A percentile compares a stretch with the other conserved stretches of the same genome.
Evolutionary conservation across 192 early-diverging fungal genomes (phyloP).

Genomic region (Coemansia sp.): DNA sequence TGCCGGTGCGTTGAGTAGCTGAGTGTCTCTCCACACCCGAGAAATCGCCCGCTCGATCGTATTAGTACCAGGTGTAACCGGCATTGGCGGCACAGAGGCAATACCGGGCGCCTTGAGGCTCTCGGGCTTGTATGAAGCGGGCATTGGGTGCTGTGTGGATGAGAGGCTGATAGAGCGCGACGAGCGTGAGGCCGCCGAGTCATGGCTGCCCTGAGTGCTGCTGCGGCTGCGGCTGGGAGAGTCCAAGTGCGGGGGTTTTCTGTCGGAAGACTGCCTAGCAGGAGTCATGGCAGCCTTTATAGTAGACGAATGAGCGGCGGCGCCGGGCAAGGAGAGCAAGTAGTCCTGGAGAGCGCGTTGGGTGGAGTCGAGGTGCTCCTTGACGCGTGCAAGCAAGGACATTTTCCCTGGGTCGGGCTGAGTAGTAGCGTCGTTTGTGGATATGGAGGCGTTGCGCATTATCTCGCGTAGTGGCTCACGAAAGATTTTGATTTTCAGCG

Average conservation of each 20-base stretch:
- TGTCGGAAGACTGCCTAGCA: slow-evolving; percentile 1
- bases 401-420: background rate
- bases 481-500: slow-evolving; percentile 33
- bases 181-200: slow-evolving; percentile 16
- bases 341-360: slow-evolving; percentile 35
- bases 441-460: slow-evolving; percentile 21
- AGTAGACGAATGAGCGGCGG: slow-evolving; percentile 4
- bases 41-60: slow-evolving; percentile 24
- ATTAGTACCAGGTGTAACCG: background rate
- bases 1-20: slow-evolving; percentile 10
- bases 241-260: slow-evolving; percentile 2
- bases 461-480: slow-evolving; percentile 52
- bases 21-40: slow-evolving; percentile 23
- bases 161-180: slow-evolving; percentile 32
- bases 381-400: slow-evolving; percentile 22
- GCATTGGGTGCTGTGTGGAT: background rate
- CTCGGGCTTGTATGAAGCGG: background rate
- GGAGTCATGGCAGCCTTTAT: slow-evolving; percentile 7
- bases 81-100: background rate
- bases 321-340: slow-evolving; percentile 25
- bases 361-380: slow-evolving; percentile 38
- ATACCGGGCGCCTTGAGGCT: background rate
- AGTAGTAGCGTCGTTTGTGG: background rate
- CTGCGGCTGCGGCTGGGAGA: slow-evolving; percentile 30
- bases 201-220: slow-evolving; percentile 39